These are phyloP conservation scores for Curvularia hawaiiensis DNA, from an alignment of 2,329 filamentous ascomycete genomes.

Conservation along the genomic window DNA sequence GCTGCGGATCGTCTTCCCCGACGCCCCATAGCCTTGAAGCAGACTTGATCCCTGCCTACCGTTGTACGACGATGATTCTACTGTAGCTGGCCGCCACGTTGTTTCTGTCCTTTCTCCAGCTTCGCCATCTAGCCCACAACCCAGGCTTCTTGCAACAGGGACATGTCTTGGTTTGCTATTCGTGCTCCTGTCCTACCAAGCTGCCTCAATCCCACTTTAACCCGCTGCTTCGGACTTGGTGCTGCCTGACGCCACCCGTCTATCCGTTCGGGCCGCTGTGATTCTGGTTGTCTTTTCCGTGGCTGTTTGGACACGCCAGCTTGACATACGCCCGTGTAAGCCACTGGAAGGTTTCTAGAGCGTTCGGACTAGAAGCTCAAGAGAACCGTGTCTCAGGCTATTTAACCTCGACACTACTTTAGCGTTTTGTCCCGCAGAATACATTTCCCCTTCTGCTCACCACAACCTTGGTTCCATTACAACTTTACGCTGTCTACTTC, in stretches of 20 bases:
- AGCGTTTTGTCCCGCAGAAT: slow-evolving; percentile 18
- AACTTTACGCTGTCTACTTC: not conserved
- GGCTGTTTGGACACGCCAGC: slow-evolving; percentile 33
- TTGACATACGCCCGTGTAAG: slow-evolving; percentile 28
- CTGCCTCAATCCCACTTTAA: slow-evolving; percentile 33
- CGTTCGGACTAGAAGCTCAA: slow-evolving; percentile 6
- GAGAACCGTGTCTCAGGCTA: slow-evolving; percentile 24
- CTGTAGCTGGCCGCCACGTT: slow-evolving; percentile 36
- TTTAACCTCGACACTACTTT: slow-evolving; percentile 37
- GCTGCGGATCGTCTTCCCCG: slow-evolving; percentile 23
- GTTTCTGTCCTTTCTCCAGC: slow-evolving; percentile 18
- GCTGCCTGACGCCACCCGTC: slow-evolving; percentile 38
- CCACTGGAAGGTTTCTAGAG: slow-evolving; percentile 13
- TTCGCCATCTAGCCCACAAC: slow-evolving; percentile 14
- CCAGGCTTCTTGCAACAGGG: slow-evolving; percentile 18
- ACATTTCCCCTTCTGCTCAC: not conserved
- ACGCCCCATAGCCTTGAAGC: slow-evolving; percentile 14
- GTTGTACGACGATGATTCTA: slow-evolving; percentile 24
- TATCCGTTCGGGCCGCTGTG: slow-evolving; percentile 44
- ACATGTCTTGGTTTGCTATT: slow-evolving; percentile 22
- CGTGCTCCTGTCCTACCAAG: slow-evolving; percentile 28
- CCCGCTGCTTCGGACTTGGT: slow-evolving; percentile 25
- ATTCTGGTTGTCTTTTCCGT: slow-evolving; percentile 36
- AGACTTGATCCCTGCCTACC: slow-evolving; percentile 23
- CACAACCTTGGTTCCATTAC: not conserved